Conservation (phyloP, 1,284 basidiomycete genomes). For the Papiliotrema nemorosa region DNA sequence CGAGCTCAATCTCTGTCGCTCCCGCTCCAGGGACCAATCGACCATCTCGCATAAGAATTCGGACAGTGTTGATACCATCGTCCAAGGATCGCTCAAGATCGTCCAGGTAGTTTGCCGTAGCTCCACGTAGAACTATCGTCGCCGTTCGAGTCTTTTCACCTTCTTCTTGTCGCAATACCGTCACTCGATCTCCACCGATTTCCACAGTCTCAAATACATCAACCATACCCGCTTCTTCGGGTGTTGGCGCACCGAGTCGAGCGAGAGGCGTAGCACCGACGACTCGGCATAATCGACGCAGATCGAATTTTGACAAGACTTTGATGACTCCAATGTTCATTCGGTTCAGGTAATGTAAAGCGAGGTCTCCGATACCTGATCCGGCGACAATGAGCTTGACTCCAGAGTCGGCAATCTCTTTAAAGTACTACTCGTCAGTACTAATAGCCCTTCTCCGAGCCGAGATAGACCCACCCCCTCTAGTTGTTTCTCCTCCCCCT, state of each 20-base stretch:
- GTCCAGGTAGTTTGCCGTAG: constrained; percentile 90
- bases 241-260: constrained; percentile 88
- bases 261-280: constrained; percentile 95
- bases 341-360: constrained; percentile 94
- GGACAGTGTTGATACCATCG: constrained; percentile 96
- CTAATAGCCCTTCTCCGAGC: background rate
- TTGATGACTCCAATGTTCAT: constrained; percentile 93
- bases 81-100: constrained; percentile 95
- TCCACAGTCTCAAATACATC: constrained; percentile 95
- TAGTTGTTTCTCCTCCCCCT: constrained; percentile 91
- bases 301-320: constrained; percentile 96
- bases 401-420: constrained; percentile 94
- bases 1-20: constrained; percentile 87
- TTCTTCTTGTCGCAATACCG: constrained; percentile 78
- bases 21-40: constrained; percentile 92
- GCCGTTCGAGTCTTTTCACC: constrained; percentile 82
- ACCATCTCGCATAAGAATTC: constrained; percentile 84
- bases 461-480: constrained; percentile 64
- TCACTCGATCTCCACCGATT: constrained; percentile 96
- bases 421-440: constrained; percentile 69
- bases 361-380: constrained; percentile 89
- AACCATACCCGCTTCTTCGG: constrained; percentile 92
- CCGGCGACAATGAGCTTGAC: constrained; percentile 93
- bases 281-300: constrained; percentile 88
- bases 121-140: constrained; percentile 93